phyloP scores from a whole-genome alignment of 176 grass and related monocot species.

The bread wheat (Triticum aestivum) region IWGSC_CS_RefSeq_v2.1 NC_057795.1:524272217-524272716 shows the following conservation, averaged over 20 bases:
- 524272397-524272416: slow-evolving; percentile 40
- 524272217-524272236: background rate
- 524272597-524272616: slow-evolving; percentile 6
- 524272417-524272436: slow-evolving; percentile 46
- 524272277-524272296: slow-evolving; percentile 18
- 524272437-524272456: slow-evolving; percentile 14
- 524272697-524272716: slow-evolving; percentile 38
- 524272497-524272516: background rate
- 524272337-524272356: background rate
- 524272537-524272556: background rate
- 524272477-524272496: background rate
- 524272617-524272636: background rate
- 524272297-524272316: background rate
- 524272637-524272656: background rate
- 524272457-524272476: background rate
- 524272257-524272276: slow-evolving; percentile 39
- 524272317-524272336: background rate
- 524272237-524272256: slow-evolving; percentile 37
- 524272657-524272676: slow-evolving; percentile 62
- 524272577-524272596: slow-evolving; percentile 6
- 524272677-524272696: slow-evolving; percentile 38
- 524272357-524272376: slow-evolving; percentile 43
- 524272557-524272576: background rate
- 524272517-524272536: background rate
- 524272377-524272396: slow-evolving; percentile 39